Base-by-base conservation (phyloP, 2,329 filamentous ascomycete species). In the Exophiala aquamarina region DNA sequence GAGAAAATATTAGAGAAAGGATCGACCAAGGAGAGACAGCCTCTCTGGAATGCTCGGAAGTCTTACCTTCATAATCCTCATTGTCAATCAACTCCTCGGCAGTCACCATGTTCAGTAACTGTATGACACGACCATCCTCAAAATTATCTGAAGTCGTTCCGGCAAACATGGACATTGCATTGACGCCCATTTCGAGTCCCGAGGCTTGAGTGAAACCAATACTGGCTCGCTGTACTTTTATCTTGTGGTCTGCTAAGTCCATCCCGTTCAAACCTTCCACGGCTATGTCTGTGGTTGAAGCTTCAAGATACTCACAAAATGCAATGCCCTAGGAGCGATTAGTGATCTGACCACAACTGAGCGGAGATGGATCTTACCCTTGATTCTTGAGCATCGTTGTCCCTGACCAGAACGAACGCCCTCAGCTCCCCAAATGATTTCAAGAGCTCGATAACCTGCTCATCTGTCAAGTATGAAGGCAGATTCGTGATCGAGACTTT, bases 81-180 rank as follows among this genome's bases (percentile, higher is more conserved):
- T 84, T 84, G 64, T 97, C 91, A 70, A 96, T 83, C 18, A 98
- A 75, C 70, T 98, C 93, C 61, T 98, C 93, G 0, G 90, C 79
- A 0, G 93, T 98, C 28, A 98, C 92, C 93, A 98, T 98, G 74
- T 98, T 98, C 63, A 98, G 81, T 52, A 98, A 75, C 70, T 95
- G 92, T 51, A 98, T 68, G 13, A 98, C 92, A 46, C 88, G 82
- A 56, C 87, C 87, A 50, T 85, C 83, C 59, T 95, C 90, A 26
- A 87, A 75, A 50, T 91, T 87, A 46, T 79, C 79, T 29, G 87
- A 86, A 3, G 84, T 89, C 15, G 93, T 95, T 48, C 92, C 91
- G 29, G 93, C 93, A 60, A 98, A 87, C 81, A 96, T 90, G 41
- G 91, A 95, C 84, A 98, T 97, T 54, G 93, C 93, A 59, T 93